A percentile compares a stretch with the other conserved stretches of the same genome.
Evolutionary conservation across 768 basidiomycete species (phyloP).

Genomic region (Harrya chromipes): DNA sequence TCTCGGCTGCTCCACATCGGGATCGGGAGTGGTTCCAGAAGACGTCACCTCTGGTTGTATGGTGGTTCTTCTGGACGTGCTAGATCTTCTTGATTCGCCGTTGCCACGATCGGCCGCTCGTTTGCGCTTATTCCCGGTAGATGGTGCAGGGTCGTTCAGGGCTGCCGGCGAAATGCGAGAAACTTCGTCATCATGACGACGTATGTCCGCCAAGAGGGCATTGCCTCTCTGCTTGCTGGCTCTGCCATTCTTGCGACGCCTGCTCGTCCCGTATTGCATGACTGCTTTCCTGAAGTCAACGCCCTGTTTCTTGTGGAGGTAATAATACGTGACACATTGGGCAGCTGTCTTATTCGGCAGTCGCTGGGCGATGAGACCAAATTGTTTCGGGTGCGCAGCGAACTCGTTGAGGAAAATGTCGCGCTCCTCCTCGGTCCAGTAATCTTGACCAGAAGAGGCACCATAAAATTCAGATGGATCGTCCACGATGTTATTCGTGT

Average conservation of each 20-base stretch:
- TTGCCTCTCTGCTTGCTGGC: slow-evolving; percentile 79
- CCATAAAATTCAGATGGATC: slow-evolving; percentile 79
- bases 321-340: slow-evolving; percentile 93
- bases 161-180: slow-evolving; percentile 25
- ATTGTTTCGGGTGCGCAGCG: slow-evolving; percentile 87
- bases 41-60: slow-evolving; percentile 49
- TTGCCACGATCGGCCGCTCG: slow-evolving; percentile 32
- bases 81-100: slow-evolving; percentile 34
- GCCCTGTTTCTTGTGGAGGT: slow-evolving; percentile 85
- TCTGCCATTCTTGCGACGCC: slow-evolving; percentile 56
- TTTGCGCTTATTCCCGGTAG: slow-evolving; percentile 39
- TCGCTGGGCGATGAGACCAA: slow-evolving; percentile 82
- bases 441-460: slow-evolving; percentile 65
- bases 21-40: slow-evolving; percentile 54
- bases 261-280: slow-evolving; percentile 60
- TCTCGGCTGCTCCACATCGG: slow-evolving; percentile 58
- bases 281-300: slow-evolving; percentile 84
- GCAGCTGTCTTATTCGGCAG: slow-evolving; percentile 81
- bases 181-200: slow-evolving; percentile 60
- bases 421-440: slow-evolving; percentile 89
- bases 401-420: slow-evolving; percentile 76
- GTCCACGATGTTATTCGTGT: slow-evolving; percentile 77
- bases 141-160: slow-evolving; percentile 23
- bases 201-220: slow-evolving; percentile 77
- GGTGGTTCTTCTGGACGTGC: slow-evolving; percentile 36